These are phyloP conservation scores for Coemansia erecta DNA, from an alignment of 192 early-diverging fungal genomes.

Conservation along the genomic window DNA sequence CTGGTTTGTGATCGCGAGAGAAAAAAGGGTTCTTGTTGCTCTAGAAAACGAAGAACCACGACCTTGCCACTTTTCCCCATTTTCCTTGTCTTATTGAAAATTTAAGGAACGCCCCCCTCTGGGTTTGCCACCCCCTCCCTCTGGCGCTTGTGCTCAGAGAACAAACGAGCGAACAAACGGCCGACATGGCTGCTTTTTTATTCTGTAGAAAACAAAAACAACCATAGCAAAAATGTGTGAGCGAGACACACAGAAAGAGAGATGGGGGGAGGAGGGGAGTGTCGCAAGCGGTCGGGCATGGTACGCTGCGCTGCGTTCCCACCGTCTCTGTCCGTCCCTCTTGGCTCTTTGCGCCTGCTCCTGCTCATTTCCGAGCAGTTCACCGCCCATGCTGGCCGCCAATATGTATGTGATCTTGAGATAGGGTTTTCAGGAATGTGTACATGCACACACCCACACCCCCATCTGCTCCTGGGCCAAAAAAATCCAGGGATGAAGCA, in stretches of 20 bases:
- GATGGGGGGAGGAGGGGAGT: too few relatives aligned
- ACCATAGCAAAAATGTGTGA: not conserved
- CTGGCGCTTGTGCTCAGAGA: conserved; percentile 2
- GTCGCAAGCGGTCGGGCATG: too few relatives aligned
- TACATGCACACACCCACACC: too few relatives aligned
- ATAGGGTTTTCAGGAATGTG: conserved; percentile 4
- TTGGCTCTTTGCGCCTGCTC: too few relatives aligned
- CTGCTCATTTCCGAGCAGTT: too few relatives aligned
- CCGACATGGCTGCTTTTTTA: not conserved
- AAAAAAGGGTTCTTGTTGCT: conserved; percentile 6
- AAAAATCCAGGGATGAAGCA: too few relatives aligned
- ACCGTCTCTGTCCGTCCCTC: too few relatives aligned
- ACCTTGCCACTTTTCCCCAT: conserved; percentile 2
- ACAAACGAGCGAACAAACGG: conserved; percentile 2
- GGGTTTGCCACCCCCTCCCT: conserved; percentile 7
- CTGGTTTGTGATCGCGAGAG: conserved; percentile 6
- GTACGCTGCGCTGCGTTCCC: too few relatives aligned
- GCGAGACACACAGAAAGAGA: too few relatives aligned
- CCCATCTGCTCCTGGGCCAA: not conserved
- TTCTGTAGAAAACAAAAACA: conserved; percentile 3
- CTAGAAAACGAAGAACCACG: not conserved
- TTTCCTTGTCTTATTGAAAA: not conserved
- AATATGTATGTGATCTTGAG: conserved; percentile 13
- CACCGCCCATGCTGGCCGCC: not conserved
- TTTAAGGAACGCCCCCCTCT: conserved; percentile 6